Evolutionary conservation across 148 eudicot species (phyloP), one percentile per base, ranked within the genome.

Genomic region (Chenopodium suecicum): DNA sequence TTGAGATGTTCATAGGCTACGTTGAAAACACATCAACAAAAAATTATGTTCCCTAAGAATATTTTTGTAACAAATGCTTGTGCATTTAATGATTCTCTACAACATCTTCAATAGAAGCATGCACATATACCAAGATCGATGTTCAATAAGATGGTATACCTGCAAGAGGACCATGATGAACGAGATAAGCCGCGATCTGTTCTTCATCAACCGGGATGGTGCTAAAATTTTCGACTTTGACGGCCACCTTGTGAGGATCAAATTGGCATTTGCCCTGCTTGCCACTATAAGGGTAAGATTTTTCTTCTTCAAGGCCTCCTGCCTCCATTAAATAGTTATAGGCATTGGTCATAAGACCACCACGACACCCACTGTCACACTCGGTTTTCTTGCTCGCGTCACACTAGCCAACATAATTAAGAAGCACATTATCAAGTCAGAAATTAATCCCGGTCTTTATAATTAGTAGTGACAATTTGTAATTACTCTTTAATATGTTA

Each of bases 331-430:
- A 69, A 77, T 95, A 95, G 75, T 84, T 87, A 81, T 90, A 95
- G 1, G 99, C 99, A 84, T 88, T 95, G 4, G 93, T 95, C 99
- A 95, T 95, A 4, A 95, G 91, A 16, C 98, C 99, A 1, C 99
- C 99, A 0, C 34, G 77, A 75, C 99, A 95, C 14, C 98, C 99
- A 0, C 67, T 69, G 44, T 95, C 88, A 69, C 98, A 95, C n/a
- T 91, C 90, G 4, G 19, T 77, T 78, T 79, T 90, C 82, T 92
- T 87, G 3, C 20, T 86, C 1, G 76, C 31, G 79, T 93, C 97
- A 75, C 98, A 95, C 96, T 95, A 46, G n/a, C 79, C 31, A 64
- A 23, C 41, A 44, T 7, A 16, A 23, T 8, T 17, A 54, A 12
- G 12, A 50, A 54, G 52, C 52, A 54, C 14, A 17, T 54, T 4